Evolutionary conservation across 2,329 filamentous ascomycete genomes (phyloP), one percentile per base, ranked within the genome.

Genomic region (Fusarium oligoseptatum): DNA sequence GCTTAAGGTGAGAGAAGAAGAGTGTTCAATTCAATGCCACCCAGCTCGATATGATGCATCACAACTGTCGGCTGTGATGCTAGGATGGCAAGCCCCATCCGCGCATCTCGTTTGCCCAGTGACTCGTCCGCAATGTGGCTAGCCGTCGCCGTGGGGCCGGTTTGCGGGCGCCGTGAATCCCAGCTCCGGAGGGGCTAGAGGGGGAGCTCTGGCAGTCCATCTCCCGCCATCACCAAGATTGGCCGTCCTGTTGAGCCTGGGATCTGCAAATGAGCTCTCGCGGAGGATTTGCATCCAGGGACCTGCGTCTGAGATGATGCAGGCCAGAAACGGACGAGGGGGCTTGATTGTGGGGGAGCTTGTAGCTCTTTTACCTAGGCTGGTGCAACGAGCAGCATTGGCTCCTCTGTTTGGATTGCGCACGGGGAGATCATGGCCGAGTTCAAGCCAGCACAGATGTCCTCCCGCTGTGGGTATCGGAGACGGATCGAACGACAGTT

Each of bases 291-390:
- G 60, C 67, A 60, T 56, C 67, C 62, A 73, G 66, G 74, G 70
- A 78, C 76, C 74, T 78, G 76, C 74, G 67, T 78, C 65, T 66
- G 52, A 58, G 55, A 70, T 72, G 64, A 71, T 75, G 67, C 64
- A 66, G 70, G 64, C 24, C 55, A 55, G 57, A 66, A 58, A 56
- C 61, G 20, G 66, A 56, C 50, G 65, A 65, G 62, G 39, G 32
- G 50, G 50, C 52, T 66, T 64, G 58, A 58, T 60, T 70, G 68
- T 75, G 72, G 66, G 64, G 63, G 57, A 41, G 37, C 58, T 73
- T 61, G 56, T 67, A 69, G 41, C 56, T 52, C 72, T 58, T 32
- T 64, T 50, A 12, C 41, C 63, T 60, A 61, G 62, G 58, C 58
- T 50, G 64, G 64, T 62, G 60, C 39, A 24, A 72, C 61, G 57